These are phyloP conservation scores for Violaceomyces palustris DNA, from an alignment of 1,284 basidiomycete species.

Conservation along the genomic window DNA sequence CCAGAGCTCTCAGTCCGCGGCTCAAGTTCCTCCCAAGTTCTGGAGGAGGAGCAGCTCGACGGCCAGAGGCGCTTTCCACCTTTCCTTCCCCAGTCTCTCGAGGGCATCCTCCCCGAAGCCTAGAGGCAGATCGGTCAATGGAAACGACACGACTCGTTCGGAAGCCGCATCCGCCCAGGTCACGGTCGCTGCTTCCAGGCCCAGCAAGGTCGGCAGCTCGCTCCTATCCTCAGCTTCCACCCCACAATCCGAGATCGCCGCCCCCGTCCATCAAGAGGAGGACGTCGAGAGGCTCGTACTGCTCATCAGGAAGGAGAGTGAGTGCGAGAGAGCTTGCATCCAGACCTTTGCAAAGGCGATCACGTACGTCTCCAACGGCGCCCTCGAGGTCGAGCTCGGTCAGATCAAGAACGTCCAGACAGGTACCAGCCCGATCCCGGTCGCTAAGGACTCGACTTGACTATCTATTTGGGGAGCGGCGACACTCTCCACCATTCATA, in stretches of 20 bases:
- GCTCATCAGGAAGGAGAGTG: conserved; percentile 3
- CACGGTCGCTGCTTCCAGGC: background rate
- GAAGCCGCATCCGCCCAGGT: background rate
- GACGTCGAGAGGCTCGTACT: conserved; percentile 3
- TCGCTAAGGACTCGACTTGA: too few relatives aligned
- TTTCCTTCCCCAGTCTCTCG: conserved; percentile 17
- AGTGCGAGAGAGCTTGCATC: conserved; percentile 6
- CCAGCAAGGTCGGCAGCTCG: background rate
- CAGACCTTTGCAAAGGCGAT: conserved; percentile 15
- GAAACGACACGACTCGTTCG: background rate
- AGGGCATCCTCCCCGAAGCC: conserved; percentile 10
- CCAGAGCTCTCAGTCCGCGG: background rate
- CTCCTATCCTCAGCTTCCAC: background rate
- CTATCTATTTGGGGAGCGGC: too few relatives aligned
- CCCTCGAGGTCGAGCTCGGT: too few relatives aligned
- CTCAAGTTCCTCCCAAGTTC: conserved; percentile 10
- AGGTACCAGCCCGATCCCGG: too few relatives aligned
- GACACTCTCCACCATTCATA: too few relatives aligned
- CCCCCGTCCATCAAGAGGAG: background rate
- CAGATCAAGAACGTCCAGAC: too few relatives aligned
- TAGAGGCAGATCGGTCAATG: background rate
- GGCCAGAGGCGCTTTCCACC: conserved; percentile 17
- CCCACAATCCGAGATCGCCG: background rate
- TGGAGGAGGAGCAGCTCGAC: conserved; percentile 24
- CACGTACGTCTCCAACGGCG: too few relatives aligned